Conservation (phyloP, 768 basidiomycete species). For the Pleurotus salmoneostramineus region DNA sequence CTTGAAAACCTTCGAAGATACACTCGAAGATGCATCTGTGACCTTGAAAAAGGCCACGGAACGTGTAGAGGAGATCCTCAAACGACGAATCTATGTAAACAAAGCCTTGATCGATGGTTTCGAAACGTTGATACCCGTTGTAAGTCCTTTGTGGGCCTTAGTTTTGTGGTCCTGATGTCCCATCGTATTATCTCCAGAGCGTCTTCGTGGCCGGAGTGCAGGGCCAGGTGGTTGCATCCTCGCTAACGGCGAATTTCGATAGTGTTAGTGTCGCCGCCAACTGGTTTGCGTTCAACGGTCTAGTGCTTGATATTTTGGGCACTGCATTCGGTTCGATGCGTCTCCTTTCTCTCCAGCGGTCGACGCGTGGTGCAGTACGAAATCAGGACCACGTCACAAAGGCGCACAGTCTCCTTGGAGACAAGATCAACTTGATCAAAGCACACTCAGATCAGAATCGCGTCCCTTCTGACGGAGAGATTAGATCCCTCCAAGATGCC, state of each 20-base stretch:
- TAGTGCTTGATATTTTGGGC: constrained; percentile 7
- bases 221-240: constrained; percentile 1
- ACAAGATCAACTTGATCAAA: neutral
- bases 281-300: constrained; percentile 8
- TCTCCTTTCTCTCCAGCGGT: neutral
- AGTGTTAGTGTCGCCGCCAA: neutral
- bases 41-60: too few relatives aligned
- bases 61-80: too few relatives aligned
- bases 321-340: constrained; percentile 3
- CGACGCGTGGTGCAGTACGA: neutral
- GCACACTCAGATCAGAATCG: neutral
- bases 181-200: neutral
- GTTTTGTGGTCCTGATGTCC: neutral
- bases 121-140: too few relatives aligned
- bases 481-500: neutral
- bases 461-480: neutral
- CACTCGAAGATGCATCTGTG: too few relatives aligned
- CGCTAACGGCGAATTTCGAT: neutral
- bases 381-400: neutral
- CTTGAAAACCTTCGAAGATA: too few relatives aligned
- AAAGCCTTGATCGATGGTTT: too few relatives aligned
- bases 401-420: too few relatives aligned
- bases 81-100: too few relatives aligned
- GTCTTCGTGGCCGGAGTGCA: constrained; percentile 4
- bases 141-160: neutral